These are phyloP conservation scores for Nigrospora sphaerica DNA, from an alignment of 2,329 filamentous ascomycete species.

Conservation along the genomic window DNA sequence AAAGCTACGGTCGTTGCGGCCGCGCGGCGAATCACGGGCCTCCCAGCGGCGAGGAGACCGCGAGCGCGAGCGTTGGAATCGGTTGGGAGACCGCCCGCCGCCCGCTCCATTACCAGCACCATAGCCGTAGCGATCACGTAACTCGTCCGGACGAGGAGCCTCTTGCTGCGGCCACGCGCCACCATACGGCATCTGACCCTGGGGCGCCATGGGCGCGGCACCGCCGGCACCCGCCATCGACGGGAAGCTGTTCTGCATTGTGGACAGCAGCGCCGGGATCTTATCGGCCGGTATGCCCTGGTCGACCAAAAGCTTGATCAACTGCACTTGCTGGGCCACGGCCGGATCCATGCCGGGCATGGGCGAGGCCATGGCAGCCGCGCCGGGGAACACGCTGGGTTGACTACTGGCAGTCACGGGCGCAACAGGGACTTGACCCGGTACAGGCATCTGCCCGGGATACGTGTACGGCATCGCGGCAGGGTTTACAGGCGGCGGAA, in stretches of 20 bases:
- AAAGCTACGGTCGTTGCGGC: conserved; percentile 61
- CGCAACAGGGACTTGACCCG: conserved; percentile 20
- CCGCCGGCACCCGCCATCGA: conserved; percentile 19
- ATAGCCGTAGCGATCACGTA: conserved; percentile 49
- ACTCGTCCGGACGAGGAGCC: conserved; percentile 29
- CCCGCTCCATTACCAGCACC: conserved; percentile 24
- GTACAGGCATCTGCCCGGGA: conserved; percentile 33
- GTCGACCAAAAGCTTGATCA: conserved; percentile 68
- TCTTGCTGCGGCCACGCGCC: conserved; percentile 26
- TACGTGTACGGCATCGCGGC: conserved; percentile 36
- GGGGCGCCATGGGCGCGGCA: conserved; percentile 32
- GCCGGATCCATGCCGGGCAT: conserved; percentile 40
- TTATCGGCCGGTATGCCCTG: conserved; percentile 74
- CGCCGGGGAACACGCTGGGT: conserved; percentile 25
- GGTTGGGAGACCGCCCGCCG: conserved; percentile 38
- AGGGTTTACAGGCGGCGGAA: conserved; percentile 54
- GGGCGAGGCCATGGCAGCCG: conserved; percentile 26
- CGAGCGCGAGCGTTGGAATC: conserved; percentile 54
- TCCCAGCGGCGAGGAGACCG: conserved; percentile 73
- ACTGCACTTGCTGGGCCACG: conserved; percentile 63
- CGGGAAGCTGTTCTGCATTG: conserved; percentile 33
- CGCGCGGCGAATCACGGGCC: conserved; percentile 56
- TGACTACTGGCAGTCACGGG: conserved; percentile 28
- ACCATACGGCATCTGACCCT: conserved; percentile 33
- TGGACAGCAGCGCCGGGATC: conserved; percentile 54